These are phyloP conservation scores for Pisolithus albus DNA, from an alignment of 768 basidiomycete genomes.

Conservation along the genomic window DNA sequence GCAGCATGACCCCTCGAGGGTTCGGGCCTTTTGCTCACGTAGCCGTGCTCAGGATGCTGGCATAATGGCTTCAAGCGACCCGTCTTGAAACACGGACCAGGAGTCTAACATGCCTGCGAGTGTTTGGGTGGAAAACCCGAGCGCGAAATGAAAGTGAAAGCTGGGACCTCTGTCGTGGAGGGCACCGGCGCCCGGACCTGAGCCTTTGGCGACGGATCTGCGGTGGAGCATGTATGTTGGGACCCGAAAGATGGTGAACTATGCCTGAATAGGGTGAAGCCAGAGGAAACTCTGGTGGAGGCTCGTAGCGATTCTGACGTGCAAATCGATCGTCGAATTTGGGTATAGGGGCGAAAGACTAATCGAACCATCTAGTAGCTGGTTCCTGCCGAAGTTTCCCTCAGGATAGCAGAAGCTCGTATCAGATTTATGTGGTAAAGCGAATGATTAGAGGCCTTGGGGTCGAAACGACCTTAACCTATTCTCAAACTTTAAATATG, in stretches of 20 bases:
- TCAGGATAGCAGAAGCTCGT: no score
- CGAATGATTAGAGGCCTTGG: no score
- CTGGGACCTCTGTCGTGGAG: constrained; percentile 56
- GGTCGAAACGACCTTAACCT: no score
- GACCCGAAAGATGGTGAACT: constrained; percentile 90
- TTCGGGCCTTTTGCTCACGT: no score
- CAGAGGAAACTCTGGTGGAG: constrained; percentile 96
- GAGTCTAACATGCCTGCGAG: constrained; percentile 81
- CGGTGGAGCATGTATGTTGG: constrained; percentile 79
- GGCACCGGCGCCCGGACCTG: constrained; percentile 70
- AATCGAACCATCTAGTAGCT: no score
- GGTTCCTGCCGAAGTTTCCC: no score
- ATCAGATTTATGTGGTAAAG: no score
- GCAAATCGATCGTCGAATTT: constrained; percentile 94
- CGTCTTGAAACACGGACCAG: constrained; percentile 84
- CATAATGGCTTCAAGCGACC: constrained; percentile 75
- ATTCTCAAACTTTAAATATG: no score
- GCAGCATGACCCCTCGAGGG: no score
- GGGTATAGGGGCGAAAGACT: no score
- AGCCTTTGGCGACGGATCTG: constrained; percentile 66
- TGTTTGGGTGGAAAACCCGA: constrained; percentile 27
- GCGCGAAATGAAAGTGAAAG: constrained; percentile 30
- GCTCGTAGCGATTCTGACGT: constrained; percentile 94
- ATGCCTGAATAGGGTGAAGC: constrained; percentile 87
- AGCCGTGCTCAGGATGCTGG: constrained; percentile 47